Percentiles rank a stretch among this genome's conserved stretches.
Conservation (phyloP, 1,284 basidiomycete genomes). For the Stygiomarasmius scandens region DNA sequence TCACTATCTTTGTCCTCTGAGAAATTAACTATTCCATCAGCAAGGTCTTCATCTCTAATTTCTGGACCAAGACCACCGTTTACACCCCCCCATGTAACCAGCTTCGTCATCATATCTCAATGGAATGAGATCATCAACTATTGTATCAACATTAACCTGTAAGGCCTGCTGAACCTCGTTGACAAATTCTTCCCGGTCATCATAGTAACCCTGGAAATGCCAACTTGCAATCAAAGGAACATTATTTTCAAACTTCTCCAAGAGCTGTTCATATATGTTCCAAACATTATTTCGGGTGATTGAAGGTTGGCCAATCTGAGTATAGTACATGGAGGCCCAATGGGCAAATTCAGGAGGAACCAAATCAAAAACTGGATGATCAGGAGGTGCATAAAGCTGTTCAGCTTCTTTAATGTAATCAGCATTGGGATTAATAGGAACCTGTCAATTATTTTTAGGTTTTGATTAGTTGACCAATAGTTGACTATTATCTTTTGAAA, state of each 20-base stretch:
- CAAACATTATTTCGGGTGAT: conserved; percentile 16
- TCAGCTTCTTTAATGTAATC: conserved; percentile 3
- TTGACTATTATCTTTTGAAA: too few species aligned
- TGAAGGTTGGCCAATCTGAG: conserved; percentile 3
- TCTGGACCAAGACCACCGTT: conserved; percentile 8
- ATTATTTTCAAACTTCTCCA: conserved; percentile 6
- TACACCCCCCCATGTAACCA: conserved; percentile 7
- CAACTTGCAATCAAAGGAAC: neutral
- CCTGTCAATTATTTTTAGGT: neutral
- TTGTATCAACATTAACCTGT: neutral
- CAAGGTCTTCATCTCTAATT: neutral
- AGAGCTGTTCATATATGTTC: conserved; percentile 15
- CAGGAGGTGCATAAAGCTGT: conserved; percentile 16
- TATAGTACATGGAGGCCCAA: conserved; percentile 10
- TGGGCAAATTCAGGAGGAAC: conserved; percentile 14
- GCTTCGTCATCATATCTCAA: neutral
- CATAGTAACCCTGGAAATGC: neutral
- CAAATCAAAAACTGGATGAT: conserved; percentile 20
- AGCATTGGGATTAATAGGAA: conserved; percentile 4
- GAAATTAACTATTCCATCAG: neutral
- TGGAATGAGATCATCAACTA: neutral
- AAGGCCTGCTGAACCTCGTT: neutral
- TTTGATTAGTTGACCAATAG: neutral
- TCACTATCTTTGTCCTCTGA: neutral
- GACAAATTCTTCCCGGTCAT: conserved; percentile 4